Conservation (phyloP, 352 stramenopile genomes). For the Phytophthora pini region DNA sequence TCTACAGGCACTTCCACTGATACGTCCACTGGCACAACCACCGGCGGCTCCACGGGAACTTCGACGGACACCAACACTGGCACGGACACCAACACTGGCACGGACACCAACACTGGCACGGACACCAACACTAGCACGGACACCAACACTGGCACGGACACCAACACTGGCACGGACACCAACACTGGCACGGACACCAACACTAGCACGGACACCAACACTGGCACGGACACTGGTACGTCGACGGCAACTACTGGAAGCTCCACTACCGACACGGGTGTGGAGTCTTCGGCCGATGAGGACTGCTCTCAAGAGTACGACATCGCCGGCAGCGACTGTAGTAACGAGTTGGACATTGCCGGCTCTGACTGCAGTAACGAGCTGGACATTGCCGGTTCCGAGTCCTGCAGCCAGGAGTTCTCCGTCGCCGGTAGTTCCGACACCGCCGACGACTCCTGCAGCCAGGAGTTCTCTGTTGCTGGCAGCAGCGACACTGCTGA, state of each 20-base stretch:
- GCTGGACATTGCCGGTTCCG: conserved; percentile 34
- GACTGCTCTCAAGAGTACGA: conserved; percentile 41
- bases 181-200: conserved; percentile 1
- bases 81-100: conserved; percentile 2
- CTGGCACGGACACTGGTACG: conserved; percentile 13
- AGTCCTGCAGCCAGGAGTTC: conserved; percentile 41
- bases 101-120: background rate
- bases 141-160: background rate
- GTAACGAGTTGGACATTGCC: conserved; percentile 37
- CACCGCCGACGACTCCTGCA: conserved; percentile 30
- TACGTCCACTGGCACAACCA: conserved; percentile 7
- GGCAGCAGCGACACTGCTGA: conserved; percentile 25
- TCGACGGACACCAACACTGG: conserved; percentile 4
- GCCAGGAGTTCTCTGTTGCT: conserved; percentile 40
- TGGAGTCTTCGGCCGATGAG: conserved; percentile 9
- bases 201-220: conserved; percentile 5
- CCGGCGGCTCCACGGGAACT: background rate
- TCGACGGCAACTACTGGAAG: conserved; percentile 4
- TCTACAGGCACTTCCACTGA: conserved; percentile 21
- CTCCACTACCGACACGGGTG: conserved; percentile 1
- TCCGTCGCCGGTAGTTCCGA: conserved; percentile 32
- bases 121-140: conserved; percentile 1
- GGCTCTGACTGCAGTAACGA: conserved; percentile 38
- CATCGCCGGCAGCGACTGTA: conserved; percentile 31
- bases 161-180: background rate